Evolutionary conservation across 192 early-diverging fungal genomes (phyloP).

Genomic region (Jimgerdemannia lactiflua): DNA sequence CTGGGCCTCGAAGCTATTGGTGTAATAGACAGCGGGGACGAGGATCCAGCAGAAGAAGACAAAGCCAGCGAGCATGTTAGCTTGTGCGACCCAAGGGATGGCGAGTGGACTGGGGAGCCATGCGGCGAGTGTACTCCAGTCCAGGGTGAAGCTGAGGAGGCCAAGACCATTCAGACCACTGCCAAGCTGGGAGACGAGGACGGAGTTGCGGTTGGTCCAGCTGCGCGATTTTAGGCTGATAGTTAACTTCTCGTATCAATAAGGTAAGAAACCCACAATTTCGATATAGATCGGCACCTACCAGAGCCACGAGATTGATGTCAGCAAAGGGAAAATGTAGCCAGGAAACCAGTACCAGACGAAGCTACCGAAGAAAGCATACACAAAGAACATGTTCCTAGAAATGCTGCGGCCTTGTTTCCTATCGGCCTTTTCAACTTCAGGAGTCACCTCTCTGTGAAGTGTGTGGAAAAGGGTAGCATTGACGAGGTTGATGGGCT

Average conservation of each 20-base stretch:
- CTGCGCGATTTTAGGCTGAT: constrained; percentile 16
- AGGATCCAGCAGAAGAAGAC: constrained; percentile 73
- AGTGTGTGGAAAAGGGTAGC: too few relatives aligned
- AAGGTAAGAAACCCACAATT: constrained; percentile 31
- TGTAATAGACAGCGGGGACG: constrained; percentile 71
- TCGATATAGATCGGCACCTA: constrained; percentile 47
- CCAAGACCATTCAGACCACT: constrained; percentile 62
- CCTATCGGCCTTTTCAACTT: too few relatives aligned
- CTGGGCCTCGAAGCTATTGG: constrained; percentile 49
- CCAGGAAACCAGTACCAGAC: too few relatives aligned
- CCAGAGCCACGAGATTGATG: constrained; percentile 56
- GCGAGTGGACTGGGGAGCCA: constrained; percentile 53
- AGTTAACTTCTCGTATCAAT: too few relatives aligned
- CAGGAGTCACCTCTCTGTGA: too few relatives aligned
- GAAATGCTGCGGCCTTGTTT: too few relatives aligned
- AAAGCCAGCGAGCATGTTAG: constrained; percentile 71
- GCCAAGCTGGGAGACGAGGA: constrained; percentile 29
- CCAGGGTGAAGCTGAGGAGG: constrained; percentile 65
- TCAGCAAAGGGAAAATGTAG: too few relatives aligned
- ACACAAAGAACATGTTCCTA: too few relatives aligned
- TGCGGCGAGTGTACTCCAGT: constrained; percentile 70
- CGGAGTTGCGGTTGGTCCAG: constrained; percentile 49
- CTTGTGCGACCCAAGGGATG: constrained; percentile 69
- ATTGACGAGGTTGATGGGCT: too few relatives aligned
- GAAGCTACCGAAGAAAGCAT: too few relatives aligned